phyloP scores from a whole-genome alignment of 352 stramenopile species.

The Globisporangium irregulare region DNA sequence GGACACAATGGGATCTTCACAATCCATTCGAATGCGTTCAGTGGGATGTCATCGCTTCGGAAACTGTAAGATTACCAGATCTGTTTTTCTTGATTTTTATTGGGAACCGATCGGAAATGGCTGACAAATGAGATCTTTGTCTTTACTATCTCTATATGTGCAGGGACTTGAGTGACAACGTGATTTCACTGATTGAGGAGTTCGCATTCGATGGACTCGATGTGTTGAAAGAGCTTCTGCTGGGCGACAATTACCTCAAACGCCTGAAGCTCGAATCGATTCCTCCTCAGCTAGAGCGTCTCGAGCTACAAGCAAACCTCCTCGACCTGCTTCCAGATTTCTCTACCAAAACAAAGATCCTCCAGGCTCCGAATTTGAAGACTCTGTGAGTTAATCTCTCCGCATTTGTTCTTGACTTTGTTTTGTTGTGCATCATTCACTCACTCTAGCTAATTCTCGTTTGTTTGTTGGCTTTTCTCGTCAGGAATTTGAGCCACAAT shows the following conservation, averaged over 20 bases:
- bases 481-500: constrained; percentile 64
- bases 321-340: constrained; percentile 57
- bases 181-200: constrained; percentile 56
- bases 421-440: background rate
- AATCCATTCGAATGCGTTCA: constrained; percentile 46
- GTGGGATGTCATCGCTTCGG: constrained; percentile 45
- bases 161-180: constrained; percentile 68
- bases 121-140: background rate
- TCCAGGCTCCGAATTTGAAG: constrained; percentile 32
- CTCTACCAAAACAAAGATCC: constrained; percentile 8
- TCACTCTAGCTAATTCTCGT: background rate
- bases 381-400: constrained; percentile 37
- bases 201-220: constrained; percentile 49
- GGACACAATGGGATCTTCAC: constrained; percentile 64
- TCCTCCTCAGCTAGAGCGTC: constrained; percentile 32
- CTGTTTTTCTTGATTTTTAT: background rate
- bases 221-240: constrained; percentile 34
- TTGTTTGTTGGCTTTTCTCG: background rate
- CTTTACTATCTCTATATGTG: background rate
- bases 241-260: constrained; percentile 52
- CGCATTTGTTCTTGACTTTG: background rate
- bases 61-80: constrained; percentile 33
- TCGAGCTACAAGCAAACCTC: constrained; percentile 54
- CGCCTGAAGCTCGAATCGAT: constrained; percentile 36
- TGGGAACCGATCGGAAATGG: background rate